phyloP scores from a whole-genome alignment of 345 rosid genomes.

The Brassica rapa region DNA sequence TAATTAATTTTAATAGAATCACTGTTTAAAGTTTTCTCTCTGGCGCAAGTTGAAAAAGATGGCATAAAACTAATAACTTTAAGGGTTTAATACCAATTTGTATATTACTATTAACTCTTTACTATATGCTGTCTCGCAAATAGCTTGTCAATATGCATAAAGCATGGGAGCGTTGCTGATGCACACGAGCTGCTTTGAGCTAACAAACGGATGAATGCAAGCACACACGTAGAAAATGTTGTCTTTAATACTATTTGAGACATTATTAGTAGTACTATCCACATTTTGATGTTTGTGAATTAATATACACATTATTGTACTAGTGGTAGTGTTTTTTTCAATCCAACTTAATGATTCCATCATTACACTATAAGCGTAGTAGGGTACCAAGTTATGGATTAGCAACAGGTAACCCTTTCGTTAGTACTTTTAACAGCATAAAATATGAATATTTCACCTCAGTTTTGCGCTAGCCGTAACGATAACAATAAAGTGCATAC shows the following conservation, averaged over 20 bases:
- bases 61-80: background rate
- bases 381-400: background rate
- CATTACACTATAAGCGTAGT: slow-evolving; percentile 3
- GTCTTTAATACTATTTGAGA: background rate
- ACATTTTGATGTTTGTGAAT: background rate
- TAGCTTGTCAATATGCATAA: background rate
- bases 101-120: background rate
- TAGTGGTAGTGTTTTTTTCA: background rate
- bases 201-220: background rate
- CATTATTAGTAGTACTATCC: background rate
- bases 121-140: background rate
- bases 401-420: background rate
- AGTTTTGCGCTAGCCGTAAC: slow-evolving; percentile 18
- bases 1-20: background rate
- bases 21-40: background rate
- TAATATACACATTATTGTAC: background rate
- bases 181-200: background rate
- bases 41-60: background rate
- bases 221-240: background rate
- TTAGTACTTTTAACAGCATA: background rate
- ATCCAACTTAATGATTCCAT: background rate
- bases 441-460: background rate
- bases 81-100: background rate
- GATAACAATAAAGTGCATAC: background rate
- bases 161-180: background rate